phyloP scores from a whole-genome alignment of 148 eudicot genomes.

The Nyssa sinensis region DNA sequence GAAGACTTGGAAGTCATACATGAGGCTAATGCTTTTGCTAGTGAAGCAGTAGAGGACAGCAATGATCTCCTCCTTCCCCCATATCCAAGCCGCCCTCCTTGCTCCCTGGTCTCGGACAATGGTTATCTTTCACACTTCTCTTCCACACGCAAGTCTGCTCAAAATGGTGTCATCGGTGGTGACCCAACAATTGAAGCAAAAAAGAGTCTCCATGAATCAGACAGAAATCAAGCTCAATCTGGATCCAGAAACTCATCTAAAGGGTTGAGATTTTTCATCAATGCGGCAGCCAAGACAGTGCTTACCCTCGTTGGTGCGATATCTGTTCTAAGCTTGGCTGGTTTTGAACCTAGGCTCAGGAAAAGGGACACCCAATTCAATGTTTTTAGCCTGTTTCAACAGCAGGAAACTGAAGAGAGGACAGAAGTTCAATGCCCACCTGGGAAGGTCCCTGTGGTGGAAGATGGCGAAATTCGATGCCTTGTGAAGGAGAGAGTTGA shows the following conservation, averaged over 20 bases:
- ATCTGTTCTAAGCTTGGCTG: slow-evolving; percentile 70
- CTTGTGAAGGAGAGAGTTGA: slow-evolving; percentile 96
- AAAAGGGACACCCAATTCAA: slow-evolving; percentile 47
- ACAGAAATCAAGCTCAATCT: slow-evolving; percentile 24
- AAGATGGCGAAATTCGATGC: slow-evolving; percentile 67
- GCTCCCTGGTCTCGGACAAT: slow-evolving; percentile 39
- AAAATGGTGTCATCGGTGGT: slow-evolving; percentile 41
- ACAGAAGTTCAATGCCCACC: slow-evolving; percentile 53
- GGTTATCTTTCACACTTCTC: slow-evolving; percentile 35
- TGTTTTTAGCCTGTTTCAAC: slow-evolving; percentile 33
- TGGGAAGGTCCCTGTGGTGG: slow-evolving; percentile 69
- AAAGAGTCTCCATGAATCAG: slow-evolving; percentile 15
- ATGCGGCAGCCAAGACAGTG: slow-evolving; percentile 63
- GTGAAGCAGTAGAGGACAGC: slow-evolving; percentile 63
- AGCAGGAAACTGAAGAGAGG: slow-evolving; percentile 26
- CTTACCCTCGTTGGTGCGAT: slow-evolving; percentile 72
- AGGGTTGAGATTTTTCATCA: slow-evolving; percentile 50
- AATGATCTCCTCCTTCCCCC: slow-evolving; percentile 80
- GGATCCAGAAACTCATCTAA: slow-evolving; percentile 33
- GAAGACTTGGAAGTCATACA: slow-evolving; percentile 68
- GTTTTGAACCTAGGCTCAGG: slow-evolving; percentile 62
- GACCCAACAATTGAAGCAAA: slow-evolving; percentile 9
- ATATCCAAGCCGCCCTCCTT: slow-evolving; percentile 53
- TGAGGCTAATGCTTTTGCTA: slow-evolving; percentile 79
- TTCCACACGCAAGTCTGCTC: slow-evolving; percentile 36